phyloP scores from a whole-genome alignment of 352 stramenopile genomes.

The Phytophthora cactorum region DNA sequence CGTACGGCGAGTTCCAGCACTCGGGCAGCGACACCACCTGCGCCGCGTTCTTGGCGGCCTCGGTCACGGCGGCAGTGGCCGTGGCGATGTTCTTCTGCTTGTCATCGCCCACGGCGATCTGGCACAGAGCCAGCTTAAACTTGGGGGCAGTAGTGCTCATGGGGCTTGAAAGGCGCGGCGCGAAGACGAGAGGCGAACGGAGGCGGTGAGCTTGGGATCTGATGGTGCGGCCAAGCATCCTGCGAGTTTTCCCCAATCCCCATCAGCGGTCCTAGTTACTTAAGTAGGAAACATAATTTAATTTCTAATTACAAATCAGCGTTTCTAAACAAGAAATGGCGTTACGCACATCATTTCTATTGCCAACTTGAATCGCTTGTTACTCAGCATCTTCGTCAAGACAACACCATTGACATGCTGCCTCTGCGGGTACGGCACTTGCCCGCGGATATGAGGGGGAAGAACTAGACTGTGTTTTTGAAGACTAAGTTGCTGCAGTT shows the following conservation, averaged over 20 bases:
- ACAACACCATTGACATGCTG: constrained; percentile 21
- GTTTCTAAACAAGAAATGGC: neutral
- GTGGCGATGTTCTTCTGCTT: constrained; percentile 89
- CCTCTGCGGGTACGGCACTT: constrained; percentile 15
- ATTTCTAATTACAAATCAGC: neutral
- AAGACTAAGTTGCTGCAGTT: constrained; percentile 23
- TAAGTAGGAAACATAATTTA: neutral
- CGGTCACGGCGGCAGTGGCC: constrained; percentile 61
- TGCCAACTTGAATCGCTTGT: constrained; percentile 16
- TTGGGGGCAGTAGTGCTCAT: constrained; percentile 59
- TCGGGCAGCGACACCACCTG: constrained; percentile 94
- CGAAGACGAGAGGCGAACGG: constrained; percentile 19
- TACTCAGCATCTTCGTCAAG: neutral
- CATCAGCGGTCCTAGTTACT: neutral
- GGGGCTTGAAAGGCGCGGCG: constrained; percentile 20
- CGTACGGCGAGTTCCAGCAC: constrained; percentile 98
- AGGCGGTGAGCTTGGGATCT: constrained; percentile 34
- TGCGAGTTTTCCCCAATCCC: constrained; percentile 22
- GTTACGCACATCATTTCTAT: neutral
- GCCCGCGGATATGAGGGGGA: no score
- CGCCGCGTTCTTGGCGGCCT: constrained; percentile 78
- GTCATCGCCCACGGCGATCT: constrained; percentile 93
- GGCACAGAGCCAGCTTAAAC: constrained; percentile 95
- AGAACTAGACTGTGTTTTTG: no score
- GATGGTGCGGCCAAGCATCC: constrained; percentile 38